Base-by-base conservation (phyloP, 305 asterid genomes). In the Fraxinus ornus region DNA sequence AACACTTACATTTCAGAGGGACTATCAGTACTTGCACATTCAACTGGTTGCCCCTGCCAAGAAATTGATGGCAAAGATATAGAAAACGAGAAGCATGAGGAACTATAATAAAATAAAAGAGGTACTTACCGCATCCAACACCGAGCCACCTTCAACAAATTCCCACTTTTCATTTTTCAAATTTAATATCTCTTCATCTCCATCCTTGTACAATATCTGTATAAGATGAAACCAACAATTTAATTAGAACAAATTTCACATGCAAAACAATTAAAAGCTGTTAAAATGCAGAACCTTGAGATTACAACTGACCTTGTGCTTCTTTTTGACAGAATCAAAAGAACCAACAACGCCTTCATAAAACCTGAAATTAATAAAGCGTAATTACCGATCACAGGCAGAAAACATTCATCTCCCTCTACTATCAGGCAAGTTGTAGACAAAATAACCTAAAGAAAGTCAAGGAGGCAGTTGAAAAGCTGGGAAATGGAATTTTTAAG, bases 121-220 rank as follows among this genome's bases (percentile, higher is more conserved):
- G 84, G 55, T 81, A 82, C 91, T 81, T 84, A 94, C 98, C 82
- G 82, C 90, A 80, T 88, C 90, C 75, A 90, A 86, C 83, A 78
- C 86, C 76, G 79, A 74, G 84, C 84, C 88, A 76, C 89, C 97
- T 39, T 75, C 85, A 78, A 97, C 75, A 84, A 91, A 77, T 73
- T 87, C 85, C 97, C 95, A 97, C 78, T 75, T 78, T 83, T 97
- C 94, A 78, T 71, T 90, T 83, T 5, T 85, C 26, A 97, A 93
- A 89, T 91, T 88, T 77, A 97, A 87, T n/a, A 17, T 62, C 88
- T 97, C 99, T 84, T 85, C 79, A 77, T 97, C 99, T 10, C 98
- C 99, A 88, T 95, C 99, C 87, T 8, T 72, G 80, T 97, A 97
- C 74, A 75, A 33, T 70, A 97, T 93, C 98, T 97, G 88, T 52